Conservation (phyloP, 148 eudicot species). For the Camellia japonica region DNA sequence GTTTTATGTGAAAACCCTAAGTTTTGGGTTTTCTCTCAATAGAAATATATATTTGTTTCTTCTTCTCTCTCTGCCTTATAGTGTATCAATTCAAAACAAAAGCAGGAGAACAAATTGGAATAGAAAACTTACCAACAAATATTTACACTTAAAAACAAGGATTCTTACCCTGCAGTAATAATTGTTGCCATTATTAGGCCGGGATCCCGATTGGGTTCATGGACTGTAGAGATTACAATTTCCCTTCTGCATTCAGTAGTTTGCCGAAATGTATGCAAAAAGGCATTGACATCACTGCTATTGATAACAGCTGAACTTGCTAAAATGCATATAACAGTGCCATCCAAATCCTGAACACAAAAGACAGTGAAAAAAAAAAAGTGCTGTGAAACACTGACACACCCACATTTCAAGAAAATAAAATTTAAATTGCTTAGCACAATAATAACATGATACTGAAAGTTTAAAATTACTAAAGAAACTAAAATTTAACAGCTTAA, state of each 20-base stretch:
- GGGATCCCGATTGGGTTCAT: conserved; percentile 59
- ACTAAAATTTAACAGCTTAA: neutral
- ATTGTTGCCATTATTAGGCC: conserved; percentile 53
- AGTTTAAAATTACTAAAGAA: neutral
- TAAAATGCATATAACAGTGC: conserved; percentile 56
- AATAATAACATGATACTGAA: neutral
- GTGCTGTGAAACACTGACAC: no score
- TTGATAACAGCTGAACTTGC: conserved; percentile 58
- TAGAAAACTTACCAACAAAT: neutral
- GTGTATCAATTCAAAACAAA: no score
- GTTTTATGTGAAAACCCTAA: no score
- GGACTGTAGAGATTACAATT: conserved; percentile 56
- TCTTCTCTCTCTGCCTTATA: no score
- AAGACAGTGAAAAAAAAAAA: neutral
- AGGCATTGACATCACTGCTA: conserved; percentile 38
- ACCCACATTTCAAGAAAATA: no score
- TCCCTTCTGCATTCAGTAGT: conserved; percentile 54
- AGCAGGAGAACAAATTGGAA: neutral
- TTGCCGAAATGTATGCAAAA: conserved; percentile 53
- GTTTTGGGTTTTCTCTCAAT: no score
- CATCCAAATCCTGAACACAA: conserved; percentile 54
- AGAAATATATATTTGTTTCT: no score
- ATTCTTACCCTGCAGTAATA: conserved; percentile 63
- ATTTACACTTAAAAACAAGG: neutral
- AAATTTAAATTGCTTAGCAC: no score